Evolutionary conservation across 805 yeast genomes (phyloP).

Genomic region (Suhomyces sp.): DNA sequence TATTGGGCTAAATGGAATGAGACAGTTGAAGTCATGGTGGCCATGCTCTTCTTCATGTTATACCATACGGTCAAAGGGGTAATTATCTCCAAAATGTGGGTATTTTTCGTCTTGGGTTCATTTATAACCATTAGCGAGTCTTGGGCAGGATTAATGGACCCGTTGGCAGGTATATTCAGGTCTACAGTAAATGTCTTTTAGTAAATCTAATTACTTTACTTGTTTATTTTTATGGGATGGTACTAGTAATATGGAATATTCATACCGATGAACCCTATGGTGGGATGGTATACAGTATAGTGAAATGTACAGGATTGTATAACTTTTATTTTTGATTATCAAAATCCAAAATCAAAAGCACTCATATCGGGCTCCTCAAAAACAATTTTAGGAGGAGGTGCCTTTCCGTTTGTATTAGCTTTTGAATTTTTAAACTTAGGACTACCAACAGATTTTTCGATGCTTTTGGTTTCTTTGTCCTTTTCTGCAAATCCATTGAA

Average conservation of each 20-base stretch:
- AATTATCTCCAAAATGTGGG: slow-evolving; percentile 17
- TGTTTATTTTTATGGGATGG: background rate
- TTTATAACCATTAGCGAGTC: slow-evolving; percentile 14
- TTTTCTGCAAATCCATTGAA: background rate
- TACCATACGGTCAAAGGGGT: slow-evolving; percentile 16
- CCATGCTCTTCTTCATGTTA: slow-evolving; percentile 17
- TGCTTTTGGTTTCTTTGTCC: background rate
- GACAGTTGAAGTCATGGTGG: slow-evolving; percentile 14
- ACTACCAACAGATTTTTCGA: background rate
- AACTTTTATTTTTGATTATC: background rate
- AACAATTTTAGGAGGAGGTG: slow-evolving; percentile 56
- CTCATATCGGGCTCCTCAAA: slow-evolving; percentile 79
- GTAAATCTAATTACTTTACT: no score
- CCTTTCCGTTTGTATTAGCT: slow-evolving; percentile 1
- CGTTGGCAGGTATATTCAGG: background rate
- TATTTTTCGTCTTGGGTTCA: slow-evolving; percentile 16
- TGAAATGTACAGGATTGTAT: no score
- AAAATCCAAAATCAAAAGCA: slow-evolving; percentile 53
- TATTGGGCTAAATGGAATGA: slow-evolving; percentile 14
- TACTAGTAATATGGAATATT: background rate
- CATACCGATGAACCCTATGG: no score
- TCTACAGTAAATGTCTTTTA: background rate
- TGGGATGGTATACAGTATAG: no score
- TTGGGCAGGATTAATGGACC: background rate
- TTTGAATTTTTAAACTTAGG: no score